Percentiles rank a stretch among this genome's conserved stretches.
phyloP scores from a whole-genome alignment of 257 asterid species.

The Misopates orontium region DNA sequence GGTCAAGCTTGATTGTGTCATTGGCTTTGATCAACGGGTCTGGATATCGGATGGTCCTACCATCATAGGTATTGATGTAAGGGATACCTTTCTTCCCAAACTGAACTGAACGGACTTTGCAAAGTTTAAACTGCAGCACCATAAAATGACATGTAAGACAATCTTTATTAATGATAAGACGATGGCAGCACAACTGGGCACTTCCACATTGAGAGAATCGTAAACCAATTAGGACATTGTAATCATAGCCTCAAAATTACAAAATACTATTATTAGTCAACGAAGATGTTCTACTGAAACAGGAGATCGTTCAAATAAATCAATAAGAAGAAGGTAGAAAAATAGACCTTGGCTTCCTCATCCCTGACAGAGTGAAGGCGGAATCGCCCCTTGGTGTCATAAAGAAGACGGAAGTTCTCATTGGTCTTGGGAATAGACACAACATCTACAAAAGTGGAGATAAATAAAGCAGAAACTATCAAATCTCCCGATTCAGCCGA shows the following conservation, averaged over 20 bases:
- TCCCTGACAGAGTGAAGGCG: slow-evolving; percentile 27
- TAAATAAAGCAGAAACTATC: not conserved
- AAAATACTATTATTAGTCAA: not conserved
- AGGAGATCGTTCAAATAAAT: not conserved
- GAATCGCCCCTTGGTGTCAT: slow-evolving; percentile 20
- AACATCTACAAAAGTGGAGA: slow-evolving; percentile 17
- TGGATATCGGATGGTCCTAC: slow-evolving; percentile 40
- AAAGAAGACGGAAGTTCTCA: no score
- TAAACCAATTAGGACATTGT: not conserved
- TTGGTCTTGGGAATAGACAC: slow-evolving; percentile 28
- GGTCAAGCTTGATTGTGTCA: slow-evolving; percentile 39
- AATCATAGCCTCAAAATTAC: no score
- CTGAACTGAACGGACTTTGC: slow-evolving; percentile 39
- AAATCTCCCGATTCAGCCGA: not conserved
- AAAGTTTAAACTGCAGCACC: slow-evolving; percentile 36
- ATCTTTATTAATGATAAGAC: no score
- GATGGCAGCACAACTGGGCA: not conserved
- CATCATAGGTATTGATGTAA: slow-evolving; percentile 39
- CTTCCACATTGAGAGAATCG: not conserved
- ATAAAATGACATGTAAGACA: not conserved
- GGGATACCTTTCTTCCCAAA: slow-evolving; percentile 40
- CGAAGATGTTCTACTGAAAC: not conserved
- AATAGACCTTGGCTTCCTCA: slow-evolving; percentile 26
- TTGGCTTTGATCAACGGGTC: slow-evolving; percentile 43
- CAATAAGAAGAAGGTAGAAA: not conserved